Evolutionary conservation across 2,329 filamentous ascomycete species (phyloP).

Genomic region (Xylariaceae sp.): DNA sequence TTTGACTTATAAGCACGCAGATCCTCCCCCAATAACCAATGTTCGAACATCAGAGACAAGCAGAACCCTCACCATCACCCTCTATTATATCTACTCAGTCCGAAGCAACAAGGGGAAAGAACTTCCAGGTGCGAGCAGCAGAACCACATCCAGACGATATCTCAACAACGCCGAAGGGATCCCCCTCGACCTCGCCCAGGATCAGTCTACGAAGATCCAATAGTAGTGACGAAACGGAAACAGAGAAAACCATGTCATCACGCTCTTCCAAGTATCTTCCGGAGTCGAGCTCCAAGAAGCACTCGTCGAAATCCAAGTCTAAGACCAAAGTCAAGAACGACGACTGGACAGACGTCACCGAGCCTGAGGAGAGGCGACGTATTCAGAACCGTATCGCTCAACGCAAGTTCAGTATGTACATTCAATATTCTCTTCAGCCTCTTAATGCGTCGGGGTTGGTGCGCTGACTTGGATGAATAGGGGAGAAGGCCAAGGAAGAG

Average conservation of each 20-base stretch:
- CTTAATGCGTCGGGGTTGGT: not conserved
- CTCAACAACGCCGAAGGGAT: constrained; percentile 15
- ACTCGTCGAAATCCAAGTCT: constrained; percentile 38
- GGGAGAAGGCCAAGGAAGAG: constrained; percentile 67
- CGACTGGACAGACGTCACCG: constrained; percentile 68
- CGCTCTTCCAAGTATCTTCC: constrained; percentile 38
- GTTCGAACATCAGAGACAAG: not conserved
- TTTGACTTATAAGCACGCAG: too few species aligned
- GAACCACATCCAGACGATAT: constrained; percentile 7
- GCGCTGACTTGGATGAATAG: constrained; percentile 39
- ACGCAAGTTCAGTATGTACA: constrained; percentile 67
- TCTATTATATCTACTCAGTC: not conserved
- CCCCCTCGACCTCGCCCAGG: constrained; percentile 16
- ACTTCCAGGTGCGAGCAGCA: not conserved
- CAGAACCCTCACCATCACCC: not conserved
- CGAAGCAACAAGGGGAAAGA: too few species aligned
- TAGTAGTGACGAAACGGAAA: constrained; percentile 13
- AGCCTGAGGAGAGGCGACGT: constrained; percentile 68
- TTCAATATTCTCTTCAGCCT: not conserved
- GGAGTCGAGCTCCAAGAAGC: constrained; percentile 29
- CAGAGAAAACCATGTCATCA: constrained; percentile 21
- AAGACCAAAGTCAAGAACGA: constrained; percentile 42
- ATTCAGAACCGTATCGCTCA: constrained; percentile 77
- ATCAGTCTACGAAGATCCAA: not conserved
- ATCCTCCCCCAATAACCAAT: not conserved